These are phyloP conservation scores for Cerrena zonata DNA, from an alignment of 1,284 basidiomycete genomes.

Conservation along the genomic window DNA sequence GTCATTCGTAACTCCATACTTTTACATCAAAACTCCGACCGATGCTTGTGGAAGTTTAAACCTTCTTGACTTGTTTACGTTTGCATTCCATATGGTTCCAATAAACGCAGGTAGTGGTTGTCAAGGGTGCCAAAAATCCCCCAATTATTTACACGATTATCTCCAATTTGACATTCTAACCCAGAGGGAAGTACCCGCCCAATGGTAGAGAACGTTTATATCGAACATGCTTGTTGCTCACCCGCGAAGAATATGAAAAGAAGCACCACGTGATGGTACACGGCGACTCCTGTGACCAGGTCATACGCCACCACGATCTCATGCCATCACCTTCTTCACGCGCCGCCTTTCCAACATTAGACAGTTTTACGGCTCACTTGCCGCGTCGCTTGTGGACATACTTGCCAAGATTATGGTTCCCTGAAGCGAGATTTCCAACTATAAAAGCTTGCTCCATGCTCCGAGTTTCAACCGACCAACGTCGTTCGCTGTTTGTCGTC, in stretches of 20 bases:
- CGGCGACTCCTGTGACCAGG: constrained; percentile 5
- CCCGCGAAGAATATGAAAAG: not conserved
- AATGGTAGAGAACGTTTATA: too few relatives aligned
- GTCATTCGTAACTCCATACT: too few relatives aligned
- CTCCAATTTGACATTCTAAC: too few relatives aligned
- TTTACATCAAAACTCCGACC: too few relatives aligned
- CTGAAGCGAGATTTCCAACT: not conserved
- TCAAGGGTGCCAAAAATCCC: too few relatives aligned
- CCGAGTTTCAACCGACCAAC: not conserved
- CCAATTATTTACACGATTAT: too few relatives aligned
- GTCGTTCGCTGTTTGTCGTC: not conserved
- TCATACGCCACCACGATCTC: constrained; percentile 3
- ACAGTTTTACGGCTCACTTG: not conserved
- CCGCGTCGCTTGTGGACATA: not conserved
- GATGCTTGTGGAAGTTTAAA: too few relatives aligned
- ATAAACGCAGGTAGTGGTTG: too few relatives aligned
- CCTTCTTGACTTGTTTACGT: too few relatives aligned
- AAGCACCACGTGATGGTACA: constrained; percentile 4
- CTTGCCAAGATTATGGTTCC: not conserved
- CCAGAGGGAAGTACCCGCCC: too few relatives aligned
- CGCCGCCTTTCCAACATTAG: constrained; percentile 3
- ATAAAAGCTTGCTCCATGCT: constrained; percentile 3
- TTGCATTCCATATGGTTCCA: too few relatives aligned
- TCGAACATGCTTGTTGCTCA: too few relatives aligned
- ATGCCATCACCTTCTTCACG: constrained; percentile 7